Base-by-base conservation (phyloP, 1,284 basidiomycete genomes). In the Albatrellus sp. region DNA sequence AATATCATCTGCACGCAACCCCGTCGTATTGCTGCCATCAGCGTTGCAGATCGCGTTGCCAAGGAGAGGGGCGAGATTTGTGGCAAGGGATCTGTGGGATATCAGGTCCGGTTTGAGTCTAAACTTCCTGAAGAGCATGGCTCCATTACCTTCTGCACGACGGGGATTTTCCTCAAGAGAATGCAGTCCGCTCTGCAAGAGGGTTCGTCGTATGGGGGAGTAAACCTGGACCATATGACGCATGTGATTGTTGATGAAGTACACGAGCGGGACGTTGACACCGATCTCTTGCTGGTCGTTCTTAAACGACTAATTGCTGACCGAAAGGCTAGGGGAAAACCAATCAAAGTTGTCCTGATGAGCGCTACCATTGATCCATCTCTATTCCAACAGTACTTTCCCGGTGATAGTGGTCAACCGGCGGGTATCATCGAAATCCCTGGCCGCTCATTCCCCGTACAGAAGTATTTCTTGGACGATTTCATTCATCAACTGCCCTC, bases 191-290 rank as follows among this genome's bases (percentile, higher is more conserved):
- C 84, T 13, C 69, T 96, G 52, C 62, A 72, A 40, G 66, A 66
- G 17, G 64, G 62, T 19, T 57, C 58, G 34, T 49, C 54, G 38
- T 47, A 38, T 5, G 59, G 61, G 44, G 57, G 63, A 20, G 66
- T 65, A 48, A 69, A 62, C 52, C 69, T 97, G 51, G 91, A 97
- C 55, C 71, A 79, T 46, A 73, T 96, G 40, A 91, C 92, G 7
- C 93, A 98, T 63, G 76, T 98, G 48, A 66, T 97, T 34, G 88
- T 97, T 36, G 93, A 98, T 61, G 93, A 98, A 63, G 93, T 94
- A 2, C 93, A 98, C 61, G 92, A 97, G 63, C 81, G 93, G 29
- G 92, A 96, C 56, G 80, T 97, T 46, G 92, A 97, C 59, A 96
- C 90, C 0, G 94, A 98, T 61, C 66, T 98, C 39, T 65, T 94